Base-by-base conservation (phyloP, 208 protist genomes). In the Phytomonas francai region DNA sequence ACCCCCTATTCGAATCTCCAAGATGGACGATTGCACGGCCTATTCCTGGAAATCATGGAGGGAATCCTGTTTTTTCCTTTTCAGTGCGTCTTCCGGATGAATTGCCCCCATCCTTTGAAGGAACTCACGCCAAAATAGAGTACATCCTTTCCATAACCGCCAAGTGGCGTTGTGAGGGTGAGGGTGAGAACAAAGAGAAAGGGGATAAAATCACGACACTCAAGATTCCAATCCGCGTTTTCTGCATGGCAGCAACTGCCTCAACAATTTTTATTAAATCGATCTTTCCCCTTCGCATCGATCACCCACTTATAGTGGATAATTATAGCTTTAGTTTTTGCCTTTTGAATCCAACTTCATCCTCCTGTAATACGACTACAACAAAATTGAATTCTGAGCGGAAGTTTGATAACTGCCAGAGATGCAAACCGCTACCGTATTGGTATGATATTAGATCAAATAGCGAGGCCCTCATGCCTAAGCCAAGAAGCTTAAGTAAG, bases 51-150 rank as follows among this genome's bases (percentile, higher is more conserved):
- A 54, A 54, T 54, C 8, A 9, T 25, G 45, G 22, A 19, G 25
- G 6, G 1, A 9, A 22, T 25, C 19, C 25, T 25, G 0, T 1
- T 25, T 54, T 54, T 22, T 54, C 45, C 45, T 54, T 54, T 54
- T 54, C 45, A 22, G 78, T 89, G 54, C 67, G 74, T 22, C 68
- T 92, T 6, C 87, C 83, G 0, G 83, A 86, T 12, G 68, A 67
- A 32, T 72, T 74, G 3, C 79, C 87, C 25, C 74, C 87, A 19
- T 85, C 81, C 2, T 82, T 83, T 63, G 74, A 56, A 7, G 79
- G 80, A 8, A 71, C 71, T 14, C 79, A 63, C 51, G 68, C 71
- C 0, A 66, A 71, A 27, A 73, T 68, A 25, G 60, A 45, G 30
- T 65, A 74, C 31, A 62, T 70, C 5, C 34, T 81, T 22, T 67